A percentile compares a stretch with the other conserved stretches of the same genome.
phyloP scores from a whole-genome alignment of 2,329 filamentous ascomycete species.

The Leptographium flavum region DNA sequence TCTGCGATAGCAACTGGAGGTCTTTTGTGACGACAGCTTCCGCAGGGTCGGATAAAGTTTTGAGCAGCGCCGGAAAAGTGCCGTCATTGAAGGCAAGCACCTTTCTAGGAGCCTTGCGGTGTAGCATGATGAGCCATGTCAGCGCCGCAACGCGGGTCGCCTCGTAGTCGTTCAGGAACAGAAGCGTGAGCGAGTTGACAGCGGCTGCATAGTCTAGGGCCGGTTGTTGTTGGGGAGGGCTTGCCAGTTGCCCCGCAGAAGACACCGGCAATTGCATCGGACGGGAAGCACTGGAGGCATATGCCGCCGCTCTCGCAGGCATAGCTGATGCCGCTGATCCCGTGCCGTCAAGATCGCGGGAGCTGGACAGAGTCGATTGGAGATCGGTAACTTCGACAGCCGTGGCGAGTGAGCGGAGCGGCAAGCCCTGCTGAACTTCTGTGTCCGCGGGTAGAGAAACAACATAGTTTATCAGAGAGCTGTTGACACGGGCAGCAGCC shows the following conservation, averaged over 20 bases:
- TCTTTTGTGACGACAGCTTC: slow-evolving; percentile 94
- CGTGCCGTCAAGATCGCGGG: slow-evolving; percentile 36
- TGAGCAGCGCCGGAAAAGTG: slow-evolving; percentile 88
- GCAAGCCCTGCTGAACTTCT: slow-evolving; percentile 19
- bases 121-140: slow-evolving; percentile 95
- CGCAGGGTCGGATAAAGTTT: slow-evolving; percentile 88
- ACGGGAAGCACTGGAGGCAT: slow-evolving; percentile 23
- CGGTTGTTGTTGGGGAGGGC: slow-evolving; percentile 30
- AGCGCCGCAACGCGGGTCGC: slow-evolving; percentile 86
- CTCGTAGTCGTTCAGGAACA: slow-evolving; percentile 95
- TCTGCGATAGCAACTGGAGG: slow-evolving; percentile 83
- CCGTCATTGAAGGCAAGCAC: slow-evolving; percentile 93
- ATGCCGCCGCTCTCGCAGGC: slow-evolving; percentile 27
- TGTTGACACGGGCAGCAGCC: slow-evolving; percentile 80
- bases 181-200: slow-evolving; percentile 79
- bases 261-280: slow-evolving; percentile 6
- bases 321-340: slow-evolving; percentile 29
- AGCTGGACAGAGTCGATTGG: slow-evolving; percentile 37
- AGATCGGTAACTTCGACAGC: slow-evolving; percentile 27
- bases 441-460: slow-evolving; percentile 71
- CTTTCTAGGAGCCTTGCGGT: slow-evolving; percentile 85
- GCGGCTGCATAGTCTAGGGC: slow-evolving; percentile 94
- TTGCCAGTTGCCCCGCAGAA: slow-evolving; percentile 21
- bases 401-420: neutral
- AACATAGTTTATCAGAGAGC: slow-evolving; percentile 84